Evolutionary conservation across 495 filamentous ascomycete genomes (phyloP).

Genomic region (Aspergillus egyptiacus): DNA sequence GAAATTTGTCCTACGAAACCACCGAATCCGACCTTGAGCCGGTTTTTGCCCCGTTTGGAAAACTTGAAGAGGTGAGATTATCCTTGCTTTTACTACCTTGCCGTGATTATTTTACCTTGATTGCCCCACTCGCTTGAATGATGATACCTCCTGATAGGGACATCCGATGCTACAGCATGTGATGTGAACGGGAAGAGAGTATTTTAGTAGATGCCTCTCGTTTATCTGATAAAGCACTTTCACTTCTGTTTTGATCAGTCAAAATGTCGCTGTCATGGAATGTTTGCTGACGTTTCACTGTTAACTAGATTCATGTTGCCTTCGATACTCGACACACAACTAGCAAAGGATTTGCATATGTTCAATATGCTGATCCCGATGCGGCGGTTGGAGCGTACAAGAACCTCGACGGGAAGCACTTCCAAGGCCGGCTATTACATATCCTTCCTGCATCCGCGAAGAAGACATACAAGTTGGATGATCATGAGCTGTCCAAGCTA

Average conservation of each 20-base stretch:
- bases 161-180: slow-evolving; percentile 80
- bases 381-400: slow-evolving; percentile 72
- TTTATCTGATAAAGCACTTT: slow-evolving; percentile 46
- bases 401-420: slow-evolving; percentile 68
- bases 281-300: slow-evolving; percentile 39
- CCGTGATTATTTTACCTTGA: not conserved
- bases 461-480: slow-evolving; percentile 74
- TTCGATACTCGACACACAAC: slow-evolving; percentile 55
- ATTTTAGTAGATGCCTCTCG: slow-evolving; percentile 78
- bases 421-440: slow-evolving; percentile 88
- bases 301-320: slow-evolving; percentile 73
- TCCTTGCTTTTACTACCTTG: slow-evolving; percentile 6
- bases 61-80: slow-evolving; percentile 77
- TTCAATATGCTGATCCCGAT: slow-evolving; percentile 64
- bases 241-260: slow-evolving; percentile 28
- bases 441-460: slow-evolving; percentile 77
- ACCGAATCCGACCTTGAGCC: slow-evolving; percentile 70
- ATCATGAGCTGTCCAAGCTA: slow-evolving; percentile 78
- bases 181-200: slow-evolving; percentile 57
- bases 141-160: slow-evolving; percentile 99
- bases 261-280: slow-evolving; percentile 15
- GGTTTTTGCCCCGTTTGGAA: slow-evolving; percentile 64
- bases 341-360: slow-evolving; percentile 84
- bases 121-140: slow-evolving; percentile 39
- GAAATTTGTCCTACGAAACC: slow-evolving; percentile 79